Percentiles rank a stretch among this genome's conserved stretches.
Conservation (phyloP, 164 flowering plant genomes). For the Nymphaea colorata region DNA sequence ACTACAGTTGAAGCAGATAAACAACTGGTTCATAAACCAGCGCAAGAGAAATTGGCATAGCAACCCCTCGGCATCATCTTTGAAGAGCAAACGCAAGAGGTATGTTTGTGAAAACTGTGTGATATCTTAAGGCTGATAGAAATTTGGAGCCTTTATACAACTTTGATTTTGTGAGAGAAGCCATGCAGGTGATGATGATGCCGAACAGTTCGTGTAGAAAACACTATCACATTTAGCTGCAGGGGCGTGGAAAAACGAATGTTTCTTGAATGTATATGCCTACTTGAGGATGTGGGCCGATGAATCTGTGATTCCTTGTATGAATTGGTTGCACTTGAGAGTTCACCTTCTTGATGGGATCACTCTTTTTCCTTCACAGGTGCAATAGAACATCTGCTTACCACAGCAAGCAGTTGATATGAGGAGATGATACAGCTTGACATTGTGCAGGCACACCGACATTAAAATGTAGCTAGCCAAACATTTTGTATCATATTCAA, state of each 20-base stretch:
- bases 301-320: too few relatives aligned
- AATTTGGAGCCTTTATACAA: slow-evolving; percentile 1
- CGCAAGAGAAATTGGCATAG: slow-evolving; percentile 75
- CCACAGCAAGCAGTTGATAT: not conserved
- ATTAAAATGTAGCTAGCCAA: not conserved
- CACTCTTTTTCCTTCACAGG: too few relatives aligned
- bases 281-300: too few relatives aligned
- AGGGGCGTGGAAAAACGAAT: not conserved
- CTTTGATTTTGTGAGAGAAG: slow-evolving; percentile 18
- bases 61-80: slow-evolving; percentile 41
- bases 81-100: slow-evolving; percentile 67
- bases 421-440: not conserved
- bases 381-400: not conserved
- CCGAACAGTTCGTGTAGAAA: slow-evolving; percentile 21
- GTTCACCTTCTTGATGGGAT: too few relatives aligned
- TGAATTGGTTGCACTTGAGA: too few relatives aligned
- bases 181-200: slow-evolving; percentile 39
- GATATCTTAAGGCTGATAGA: not conserved
- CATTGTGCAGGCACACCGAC: not conserved
- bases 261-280: not conserved
- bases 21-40: slow-evolving; percentile 77
- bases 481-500: not conserved
- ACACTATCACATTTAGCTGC: not conserved
- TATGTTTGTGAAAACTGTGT: slow-evolving; percentile 12
- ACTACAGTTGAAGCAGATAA: slow-evolving; percentile 68